Evolutionary conservation across 768 basidiomycete genomes (phyloP).

Genomic region (Panaeolus cyanescens): DNA sequence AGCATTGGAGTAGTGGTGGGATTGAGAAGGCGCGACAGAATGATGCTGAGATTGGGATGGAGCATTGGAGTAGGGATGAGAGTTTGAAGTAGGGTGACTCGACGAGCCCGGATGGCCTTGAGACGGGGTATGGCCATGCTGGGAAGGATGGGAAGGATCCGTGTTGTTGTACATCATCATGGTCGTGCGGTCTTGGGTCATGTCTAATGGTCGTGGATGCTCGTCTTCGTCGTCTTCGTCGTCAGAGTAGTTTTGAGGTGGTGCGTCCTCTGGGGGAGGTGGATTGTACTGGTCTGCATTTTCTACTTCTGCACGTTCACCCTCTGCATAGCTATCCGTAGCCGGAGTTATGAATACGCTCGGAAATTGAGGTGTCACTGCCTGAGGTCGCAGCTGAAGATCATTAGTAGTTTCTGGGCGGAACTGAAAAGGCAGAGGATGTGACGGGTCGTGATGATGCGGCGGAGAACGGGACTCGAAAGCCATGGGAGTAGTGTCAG

Average conservation of each 20-base stretch:
- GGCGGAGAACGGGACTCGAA: slow-evolving; percentile 16
- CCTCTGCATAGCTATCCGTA: background rate
- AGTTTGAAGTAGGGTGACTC: slow-evolving; percentile 11
- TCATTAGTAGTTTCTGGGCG: background rate
- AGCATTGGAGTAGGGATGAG: background rate
- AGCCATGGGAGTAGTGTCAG: slow-evolving; percentile 21
- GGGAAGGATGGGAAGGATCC: slow-evolving; percentile 13
- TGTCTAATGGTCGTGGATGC: slow-evolving; percentile 8
- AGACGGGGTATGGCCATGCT: slow-evolving; percentile 5
- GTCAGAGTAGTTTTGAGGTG: slow-evolving; percentile 16
- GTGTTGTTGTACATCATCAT: slow-evolving; percentile 21
- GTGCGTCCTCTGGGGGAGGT: background rate
- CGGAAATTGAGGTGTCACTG: slow-evolving; percentile 25
- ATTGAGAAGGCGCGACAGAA: background rate
- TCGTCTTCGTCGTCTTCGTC: slow-evolving; percentile 27
- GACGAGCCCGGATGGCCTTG: slow-evolving; percentile 11
- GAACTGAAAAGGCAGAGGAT: background rate
- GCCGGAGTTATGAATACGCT: slow-evolving; percentile 4
- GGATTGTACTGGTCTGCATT: background rate
- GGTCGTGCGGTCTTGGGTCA: slow-evolving; percentile 15
- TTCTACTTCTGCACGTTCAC: background rate
- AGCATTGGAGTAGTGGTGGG: background rate
- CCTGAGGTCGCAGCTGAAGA: slow-evolving; percentile 7
- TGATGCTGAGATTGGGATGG: slow-evolving; percentile 1
- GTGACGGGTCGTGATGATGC: background rate